phyloP scores from a whole-genome alignment of 495 filamentous ascomycete species.

The Xylaria grammica region DNA sequence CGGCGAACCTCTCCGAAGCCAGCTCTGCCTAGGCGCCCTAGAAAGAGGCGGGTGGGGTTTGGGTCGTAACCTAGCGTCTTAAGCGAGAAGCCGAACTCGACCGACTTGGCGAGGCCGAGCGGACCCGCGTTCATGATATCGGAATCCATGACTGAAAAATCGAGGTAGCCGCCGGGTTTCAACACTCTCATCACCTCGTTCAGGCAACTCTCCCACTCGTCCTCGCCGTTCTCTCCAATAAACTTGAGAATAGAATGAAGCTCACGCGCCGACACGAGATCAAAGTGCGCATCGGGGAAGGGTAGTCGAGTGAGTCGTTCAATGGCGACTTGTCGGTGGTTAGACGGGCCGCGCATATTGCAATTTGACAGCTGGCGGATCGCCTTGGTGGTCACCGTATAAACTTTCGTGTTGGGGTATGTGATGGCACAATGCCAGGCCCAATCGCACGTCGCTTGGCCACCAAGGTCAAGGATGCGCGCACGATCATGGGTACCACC shows the following conservation, averaged over 20 bases:
- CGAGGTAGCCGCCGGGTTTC: conserved; percentile 90
- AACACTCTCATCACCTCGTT: conserved; percentile 86
- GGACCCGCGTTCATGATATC: conserved; percentile 85
- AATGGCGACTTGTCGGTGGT: conserved; percentile 82
- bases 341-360: conserved; percentile 78
- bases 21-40: conserved; percentile 71
- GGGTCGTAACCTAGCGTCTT: conserved; percentile 89
- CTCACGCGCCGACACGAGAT: conserved; percentile 89
- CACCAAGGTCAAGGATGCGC: conserved; percentile 86
- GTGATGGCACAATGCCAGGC: conserved; percentile 89
- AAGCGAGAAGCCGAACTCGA: conserved; percentile 88
- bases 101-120: conserved; percentile 74
- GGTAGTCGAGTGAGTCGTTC: conserved; percentile 77
- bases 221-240: conserved; percentile 62
- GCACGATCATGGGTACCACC: conserved; percentile 56
- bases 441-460: conserved; percentile 87
- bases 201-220: conserved; percentile 89
- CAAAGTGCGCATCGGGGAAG: conserved; percentile 87
- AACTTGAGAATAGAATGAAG: conserved; percentile 81
- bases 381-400: conserved; percentile 77
- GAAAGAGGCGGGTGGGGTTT: conserved; percentile 75
- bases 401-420: conserved; percentile 82
- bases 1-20: conserved; percentile 82
- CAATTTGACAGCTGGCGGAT: conserved; percentile 67
- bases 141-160: conserved; percentile 87